Evolutionary conservation across 345 rosid genomes (phyloP).

Genomic region (Moringa oleifera): DNA sequence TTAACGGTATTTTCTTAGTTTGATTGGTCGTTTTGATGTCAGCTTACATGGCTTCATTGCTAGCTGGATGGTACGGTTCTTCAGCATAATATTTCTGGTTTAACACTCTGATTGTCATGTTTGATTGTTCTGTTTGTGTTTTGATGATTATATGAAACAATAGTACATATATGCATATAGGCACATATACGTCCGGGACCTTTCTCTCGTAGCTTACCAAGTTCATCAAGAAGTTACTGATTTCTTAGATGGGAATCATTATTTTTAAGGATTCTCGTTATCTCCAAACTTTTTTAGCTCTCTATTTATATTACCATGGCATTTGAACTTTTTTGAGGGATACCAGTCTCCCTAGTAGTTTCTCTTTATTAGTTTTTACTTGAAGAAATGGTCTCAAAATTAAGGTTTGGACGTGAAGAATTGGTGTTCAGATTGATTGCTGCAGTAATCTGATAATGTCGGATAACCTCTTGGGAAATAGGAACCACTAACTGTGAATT

Average conservation of each 20-base stretch:
- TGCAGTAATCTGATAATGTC: not conserved
- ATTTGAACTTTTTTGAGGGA: not conserved
- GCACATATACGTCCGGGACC: no score
- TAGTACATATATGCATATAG: not conserved
- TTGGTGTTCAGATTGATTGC: not conserved
- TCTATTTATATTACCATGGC: not conserved
- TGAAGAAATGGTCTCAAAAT: not conserved
- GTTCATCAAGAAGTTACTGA: not conserved
- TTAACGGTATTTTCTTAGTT: conserved; percentile 12
- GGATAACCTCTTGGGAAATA: not conserved
- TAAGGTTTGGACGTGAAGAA: not conserved
- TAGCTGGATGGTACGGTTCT: conserved; percentile 25
- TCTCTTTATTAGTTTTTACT: not conserved
- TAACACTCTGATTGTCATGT: not conserved
- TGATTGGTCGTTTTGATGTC: not conserved
- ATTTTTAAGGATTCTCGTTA: not conserved
- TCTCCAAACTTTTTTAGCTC: no score
- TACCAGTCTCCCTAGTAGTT: not conserved
- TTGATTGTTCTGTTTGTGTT: not conserved
- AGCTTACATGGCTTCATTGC: conserved; percentile 20
- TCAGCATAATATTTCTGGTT: not conserved
- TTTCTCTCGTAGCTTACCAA: not conserved
- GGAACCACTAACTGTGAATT: not conserved
- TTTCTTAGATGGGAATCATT: not conserved
- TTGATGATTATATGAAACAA: not conserved